phyloP scores from a whole-genome alignment of 306 rosid genomes.

The Prunus mongolica region DNA sequence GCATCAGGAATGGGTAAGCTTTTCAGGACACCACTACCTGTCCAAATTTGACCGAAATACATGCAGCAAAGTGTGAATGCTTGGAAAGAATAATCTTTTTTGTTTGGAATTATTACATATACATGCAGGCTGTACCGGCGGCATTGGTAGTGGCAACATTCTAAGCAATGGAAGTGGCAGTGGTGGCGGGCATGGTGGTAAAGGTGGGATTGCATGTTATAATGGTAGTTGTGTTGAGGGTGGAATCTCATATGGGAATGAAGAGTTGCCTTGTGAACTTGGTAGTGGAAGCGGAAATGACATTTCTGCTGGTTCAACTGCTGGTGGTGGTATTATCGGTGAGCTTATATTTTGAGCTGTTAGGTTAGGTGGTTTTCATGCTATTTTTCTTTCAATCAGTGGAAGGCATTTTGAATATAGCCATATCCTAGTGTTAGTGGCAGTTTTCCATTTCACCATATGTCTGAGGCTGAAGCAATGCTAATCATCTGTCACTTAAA shows the following conservation, averaged over 20 bases:
- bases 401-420: neutral
- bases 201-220: conserved; percentile 72
- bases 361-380: conserved; percentile 2
- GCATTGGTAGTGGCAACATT: conserved; percentile 68
- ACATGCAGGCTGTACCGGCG: conserved; percentile 80
- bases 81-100: neutral
- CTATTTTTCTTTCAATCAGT: neutral
- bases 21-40: neutral
- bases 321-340: conserved; percentile 98
- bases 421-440: neutral
- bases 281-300: conserved; percentile 97
- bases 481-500: neutral
- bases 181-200: conserved; percentile 99
- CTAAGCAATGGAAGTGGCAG: conserved; percentile 67
- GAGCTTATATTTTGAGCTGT: conserved; percentile 32
- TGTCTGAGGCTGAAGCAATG: neutral
- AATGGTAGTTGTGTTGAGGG: conserved; percentile 52
- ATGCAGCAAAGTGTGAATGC: neutral
- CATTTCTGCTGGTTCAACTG: conserved; percentile 48
- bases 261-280: conserved; percentile 86
- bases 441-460: neutral
- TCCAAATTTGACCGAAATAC: neutral
- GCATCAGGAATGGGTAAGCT: conserved; percentile 91
- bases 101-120: conserved; percentile 1
- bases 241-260: conserved; percentile 81